Evolutionary conservation across 345 rosid species (phyloP).

Genomic region (Hirschfeldia incana): DNA sequence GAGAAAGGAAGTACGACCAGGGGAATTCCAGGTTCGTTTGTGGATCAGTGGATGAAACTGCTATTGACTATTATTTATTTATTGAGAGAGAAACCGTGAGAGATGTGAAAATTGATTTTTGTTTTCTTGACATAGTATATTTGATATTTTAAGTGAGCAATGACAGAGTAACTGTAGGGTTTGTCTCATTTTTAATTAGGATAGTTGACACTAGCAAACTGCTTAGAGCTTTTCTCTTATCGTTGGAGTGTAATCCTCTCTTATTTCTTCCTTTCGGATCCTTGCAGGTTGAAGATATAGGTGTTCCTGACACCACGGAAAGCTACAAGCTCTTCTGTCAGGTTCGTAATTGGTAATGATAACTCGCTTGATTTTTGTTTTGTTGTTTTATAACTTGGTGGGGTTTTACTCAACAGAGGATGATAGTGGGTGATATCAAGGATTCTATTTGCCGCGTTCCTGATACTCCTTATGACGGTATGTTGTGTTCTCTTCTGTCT

Average conservation of each 20-base stretch:
- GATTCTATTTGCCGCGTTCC: constrained; percentile 97
- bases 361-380: neutral
- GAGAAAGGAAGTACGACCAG: constrained; percentile 89
- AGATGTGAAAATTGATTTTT: neutral
- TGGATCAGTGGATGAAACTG: constrained; percentile 24
- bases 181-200: constrained; percentile 3
- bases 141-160: neutral
- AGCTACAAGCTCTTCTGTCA: constrained; percentile 90
- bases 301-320: constrained; percentile 82
- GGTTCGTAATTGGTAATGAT: constrained; percentile 49
- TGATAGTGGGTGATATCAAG: constrained; percentile 94
- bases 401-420: constrained; percentile 58
- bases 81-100: neutral
- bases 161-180: neutral
- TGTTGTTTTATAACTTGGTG: constrained; percentile 23
- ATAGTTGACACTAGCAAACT: constrained; percentile 12
- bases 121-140: constrained; percentile 2
- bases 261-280: constrained; percentile 9
- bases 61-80: constrained; percentile 5
- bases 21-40: constrained; percentile 79
- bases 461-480: constrained; percentile 96
- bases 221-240: neutral
- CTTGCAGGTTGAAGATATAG: constrained; percentile 70
- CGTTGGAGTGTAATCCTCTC: constrained; percentile 18
- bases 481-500: constrained; percentile 27